These are phyloP conservation scores for Saccharomyces jurei DNA, from an alignment of 805 yeast genomes.

Conservation along the genomic window DNA sequence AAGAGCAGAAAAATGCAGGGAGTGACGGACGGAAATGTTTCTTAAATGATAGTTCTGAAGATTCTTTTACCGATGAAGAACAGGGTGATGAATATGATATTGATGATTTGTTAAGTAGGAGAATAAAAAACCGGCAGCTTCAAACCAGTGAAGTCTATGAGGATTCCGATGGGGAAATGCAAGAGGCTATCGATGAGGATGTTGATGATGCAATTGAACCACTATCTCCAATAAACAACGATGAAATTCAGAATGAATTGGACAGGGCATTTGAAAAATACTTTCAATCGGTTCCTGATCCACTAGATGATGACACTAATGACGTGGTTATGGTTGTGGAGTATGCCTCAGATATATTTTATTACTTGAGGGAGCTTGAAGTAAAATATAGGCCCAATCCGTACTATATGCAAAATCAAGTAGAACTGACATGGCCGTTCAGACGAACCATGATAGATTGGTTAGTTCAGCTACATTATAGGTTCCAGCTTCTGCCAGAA, in stretches of 20 bases:
- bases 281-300: conserved; percentile 43
- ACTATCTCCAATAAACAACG: conserved; percentile 49
- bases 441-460: conserved; percentile 78
- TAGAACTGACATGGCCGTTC: conserved; percentile 82
- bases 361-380: conserved; percentile 65
- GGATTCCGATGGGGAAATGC: neutral
- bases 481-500: conserved; percentile 80
- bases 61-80: neutral
- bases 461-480: conserved; percentile 83
- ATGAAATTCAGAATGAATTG: conserved; percentile 41
- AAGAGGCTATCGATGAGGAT: neutral
- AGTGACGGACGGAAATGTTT: neutral
- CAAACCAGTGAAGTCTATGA: neutral
- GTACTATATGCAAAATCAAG: conserved; percentile 71
- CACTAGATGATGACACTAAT: conserved; percentile 64
- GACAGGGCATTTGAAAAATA: conserved; percentile 33
- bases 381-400: conserved; percentile 63
- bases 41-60: neutral
- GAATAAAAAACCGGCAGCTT: neutral
- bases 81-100: neutral
- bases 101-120: neutral
- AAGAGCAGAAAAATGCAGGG: neutral
- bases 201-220: conserved; percentile 26
- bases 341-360: conserved; percentile 68
- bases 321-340: conserved; percentile 80